Conservation (phyloP, 164 flowering plant species). For the Vitis cinerea region DNA sequence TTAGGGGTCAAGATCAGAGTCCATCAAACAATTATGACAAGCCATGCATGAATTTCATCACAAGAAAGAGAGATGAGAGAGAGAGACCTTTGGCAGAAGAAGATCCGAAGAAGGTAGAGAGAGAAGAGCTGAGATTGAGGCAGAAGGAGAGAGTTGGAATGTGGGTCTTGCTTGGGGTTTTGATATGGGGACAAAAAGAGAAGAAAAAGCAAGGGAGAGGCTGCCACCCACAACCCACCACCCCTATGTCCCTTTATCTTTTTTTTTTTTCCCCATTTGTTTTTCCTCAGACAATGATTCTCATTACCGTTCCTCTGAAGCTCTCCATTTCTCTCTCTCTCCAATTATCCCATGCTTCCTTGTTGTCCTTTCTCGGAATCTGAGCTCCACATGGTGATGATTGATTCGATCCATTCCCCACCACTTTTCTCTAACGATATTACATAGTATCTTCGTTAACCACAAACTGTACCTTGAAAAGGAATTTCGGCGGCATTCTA, state of each 20-base stretch:
- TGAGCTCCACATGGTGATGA: constrained; percentile 25
- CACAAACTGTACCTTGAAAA: constrained; percentile 5
- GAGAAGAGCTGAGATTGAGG: constrained; percentile 4
- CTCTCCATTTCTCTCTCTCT: constrained; percentile 18
- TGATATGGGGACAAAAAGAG: constrained; percentile 33
- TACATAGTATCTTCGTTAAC: constrained; percentile 10
- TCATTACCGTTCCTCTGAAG: constrained; percentile 28
- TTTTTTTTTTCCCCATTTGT: constrained; percentile 8
- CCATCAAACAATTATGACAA: neutral
- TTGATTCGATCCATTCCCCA: constrained; percentile 15
- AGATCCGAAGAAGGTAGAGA: constrained; percentile 6
- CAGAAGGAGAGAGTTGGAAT: constrained; percentile 10
- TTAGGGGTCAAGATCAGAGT: neutral
- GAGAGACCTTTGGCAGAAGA: neutral
- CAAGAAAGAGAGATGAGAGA: neutral
- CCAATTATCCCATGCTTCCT: constrained; percentile 36
- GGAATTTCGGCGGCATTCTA: constrained; percentile 28
- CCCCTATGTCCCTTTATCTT: neutral
- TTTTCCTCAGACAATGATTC: constrained; percentile 18
- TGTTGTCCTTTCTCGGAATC: constrained; percentile 41
- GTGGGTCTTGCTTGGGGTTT: constrained; percentile 16
- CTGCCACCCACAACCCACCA: constrained; percentile 15
- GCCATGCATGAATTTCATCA: constrained; percentile 1
- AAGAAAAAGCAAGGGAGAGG: constrained; percentile 16
- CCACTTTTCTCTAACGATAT: neutral